Base-by-base conservation (phyloP, 176 grass and related monocot species). In the Oryza rufipogon region DNA sequence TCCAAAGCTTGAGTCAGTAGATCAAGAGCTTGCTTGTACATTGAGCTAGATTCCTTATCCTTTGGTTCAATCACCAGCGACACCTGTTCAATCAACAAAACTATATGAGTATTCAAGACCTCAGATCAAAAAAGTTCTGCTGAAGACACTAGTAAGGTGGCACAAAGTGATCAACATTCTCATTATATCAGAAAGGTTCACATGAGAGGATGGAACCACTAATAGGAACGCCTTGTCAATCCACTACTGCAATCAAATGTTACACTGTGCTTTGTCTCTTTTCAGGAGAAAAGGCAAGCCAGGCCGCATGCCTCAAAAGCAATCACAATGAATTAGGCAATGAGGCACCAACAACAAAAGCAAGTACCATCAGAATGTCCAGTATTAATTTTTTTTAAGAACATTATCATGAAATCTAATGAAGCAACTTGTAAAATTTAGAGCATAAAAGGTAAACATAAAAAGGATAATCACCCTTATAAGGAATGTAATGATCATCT, bases 401-500 rank as follows among this genome's bases (percentile, higher is more conserved):
- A 64, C 68, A 22, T 4, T n/a, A 28, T 64, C 20, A 79, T 14
- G 14, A 2, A 79, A 75, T 63, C 38, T 73, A 66, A 14, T 49
- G 42, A 58, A 33, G 64, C 41, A 84, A 20, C 33, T 64, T 14
- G 58, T 78, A 52, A 25, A 78, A 54, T n/a, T 67, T 30, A 70
- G 23, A 85, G 64, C 7, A 58, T 15, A 19, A 71, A 67, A 70
- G 26, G 11, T 34, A 34, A 67, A 81, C 58, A 58, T 20, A 66
- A 1, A 80, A 66, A 75, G 7, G 12, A 42, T 49, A 42, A 30
- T 90, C 51, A 99, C 96, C 93, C 96, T 96, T 67, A 99, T 96
- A 51, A 99, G 96, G 80, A 99, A 99, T 45, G 96, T 99, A 78
- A 99, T 99, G 60, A 99, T 99, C 96, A 99, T 99, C 88, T 99